Percentiles rank a stretch among this genome's conserved stretches.
These are phyloP conservation scores for Galerina sulciceps DNA, from an alignment of 768 basidiomycete species.

Conservation along the genomic window DNA sequence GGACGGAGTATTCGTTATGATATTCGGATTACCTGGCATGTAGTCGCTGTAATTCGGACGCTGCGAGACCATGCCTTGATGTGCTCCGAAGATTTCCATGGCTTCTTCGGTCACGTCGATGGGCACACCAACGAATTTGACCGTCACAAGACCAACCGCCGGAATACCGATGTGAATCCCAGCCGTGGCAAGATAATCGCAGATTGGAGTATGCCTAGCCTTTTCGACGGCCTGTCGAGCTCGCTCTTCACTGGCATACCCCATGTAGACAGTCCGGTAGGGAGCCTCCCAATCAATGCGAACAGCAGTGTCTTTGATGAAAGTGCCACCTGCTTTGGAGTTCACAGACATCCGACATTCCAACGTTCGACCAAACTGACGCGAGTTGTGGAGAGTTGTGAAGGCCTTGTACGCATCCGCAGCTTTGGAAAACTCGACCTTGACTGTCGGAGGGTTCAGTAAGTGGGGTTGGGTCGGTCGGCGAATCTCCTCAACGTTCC, in stretches of 20 bases:
- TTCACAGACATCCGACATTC: constrained; percentile 50
- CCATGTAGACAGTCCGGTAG: constrained; percentile 58
- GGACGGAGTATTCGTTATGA: constrained; percentile 40
- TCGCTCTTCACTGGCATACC: constrained; percentile 53
- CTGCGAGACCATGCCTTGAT: constrained; percentile 55
- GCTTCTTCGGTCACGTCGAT: constrained; percentile 41
- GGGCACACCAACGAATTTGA: constrained; percentile 63
- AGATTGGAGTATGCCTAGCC: constrained; percentile 38
- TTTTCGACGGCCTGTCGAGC: constrained; percentile 56
- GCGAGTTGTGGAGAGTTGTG: constrained; percentile 49
- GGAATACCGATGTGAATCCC: constrained; percentile 60
- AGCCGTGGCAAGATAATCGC: constrained; percentile 49
- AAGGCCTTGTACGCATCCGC: constrained; percentile 59
- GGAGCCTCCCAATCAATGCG: constrained; percentile 67
- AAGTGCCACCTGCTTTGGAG: constrained; percentile 34
- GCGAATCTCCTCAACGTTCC: constrained; percentile 44
- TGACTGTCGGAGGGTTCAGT: constrained; percentile 31
- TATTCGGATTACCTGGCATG: constrained; percentile 37
- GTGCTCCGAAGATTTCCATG: constrained; percentile 46
- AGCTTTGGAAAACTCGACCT: constrained; percentile 51
- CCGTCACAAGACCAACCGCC: constrained; percentile 59
- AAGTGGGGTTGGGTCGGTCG: constrained; percentile 26
- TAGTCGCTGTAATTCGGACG: constrained; percentile 47
- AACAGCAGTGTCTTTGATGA: constrained; percentile 57
- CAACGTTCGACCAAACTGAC: constrained; percentile 42